phyloP scores from a whole-genome alignment of 192 early-diverging fungal species.

The Helicostylum pulchrum region DNA sequence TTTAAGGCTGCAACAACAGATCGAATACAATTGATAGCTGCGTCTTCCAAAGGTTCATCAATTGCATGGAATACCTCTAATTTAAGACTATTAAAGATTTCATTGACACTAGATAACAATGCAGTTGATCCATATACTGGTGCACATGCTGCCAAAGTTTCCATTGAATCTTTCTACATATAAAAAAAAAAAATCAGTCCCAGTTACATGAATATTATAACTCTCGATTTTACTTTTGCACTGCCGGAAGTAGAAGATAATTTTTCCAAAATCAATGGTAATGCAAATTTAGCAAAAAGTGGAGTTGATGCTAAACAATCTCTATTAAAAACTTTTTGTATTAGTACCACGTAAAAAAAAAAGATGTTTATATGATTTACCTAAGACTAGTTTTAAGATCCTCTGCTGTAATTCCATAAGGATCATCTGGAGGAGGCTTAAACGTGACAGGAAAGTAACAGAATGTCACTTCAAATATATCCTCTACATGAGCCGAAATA shows the following conservation, averaged over 20 bases:
- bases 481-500: conserved; percentile 75
- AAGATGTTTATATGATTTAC: conserved; percentile 18
- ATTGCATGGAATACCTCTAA: conserved; percentile 78
- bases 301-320: conserved; percentile 77
- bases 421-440: conserved; percentile 91
- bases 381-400: conserved; percentile 81
- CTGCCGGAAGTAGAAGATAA: conserved; percentile 77
- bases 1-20: conserved; percentile 65
- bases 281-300: conserved; percentile 73
- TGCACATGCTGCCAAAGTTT: conserved; percentile 76
- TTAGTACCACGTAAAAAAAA: not conserved
- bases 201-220: no score
- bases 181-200: not conserved
- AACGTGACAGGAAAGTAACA: conserved; percentile 99
- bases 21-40: conserved; percentile 61
- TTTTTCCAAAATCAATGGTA: conserved; percentile 91
- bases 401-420: conserved; percentile 91
- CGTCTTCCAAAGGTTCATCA: conserved; percentile 62
- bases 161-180: conserved; percentile 80
- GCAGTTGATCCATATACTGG: conserved; percentile 71
- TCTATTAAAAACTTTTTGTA: conserved; percentile 22
- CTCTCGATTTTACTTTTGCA: conserved; percentile 67
- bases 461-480: conserved; percentile 94
- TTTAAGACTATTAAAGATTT: conserved; percentile 71
- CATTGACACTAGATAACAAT: conserved; percentile 63